Base-by-base conservation (phyloP, 352 stramenopile species). In the Globisporangium barbulae region DNA sequence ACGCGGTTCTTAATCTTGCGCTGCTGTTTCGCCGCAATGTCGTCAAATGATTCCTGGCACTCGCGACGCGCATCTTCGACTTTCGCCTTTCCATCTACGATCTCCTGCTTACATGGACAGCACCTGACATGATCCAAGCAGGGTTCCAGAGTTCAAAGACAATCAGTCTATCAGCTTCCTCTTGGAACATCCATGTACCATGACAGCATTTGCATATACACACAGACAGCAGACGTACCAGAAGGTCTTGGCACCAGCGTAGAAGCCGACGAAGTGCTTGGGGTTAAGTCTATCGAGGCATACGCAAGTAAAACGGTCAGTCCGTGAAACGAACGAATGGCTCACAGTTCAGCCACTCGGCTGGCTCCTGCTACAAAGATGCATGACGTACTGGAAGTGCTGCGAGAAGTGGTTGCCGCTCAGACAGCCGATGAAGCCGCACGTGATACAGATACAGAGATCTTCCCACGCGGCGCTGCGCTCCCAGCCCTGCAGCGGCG, bases 261-360 rank as follows among this genome's bases (percentile, higher is more conserved):
- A 72, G 25, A 89, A 75, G 13, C 71, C 72, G 21, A 88, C 76
- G 55, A 80, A 88, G 60, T 91, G 82, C 63, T 91, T 91, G 5
- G 78, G 31, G 44, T 86, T 70, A 3, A 66, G 15, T 39, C 74
- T 83, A 41, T 47, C 41, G 9, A n/a, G n/a, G 15, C 6, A 12
- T 15, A 48, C n/a, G 59, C 10, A 19, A 63, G 3, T 15, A 53
- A 6, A 9, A 45, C 33, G 10, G 10, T 25, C 48, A 55, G 3
- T 17, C 13, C 39, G 3, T 44, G 21, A 10, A 48, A 21, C 5
- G 10, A 55, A 15, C 17, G 30, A 42, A 1, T 35, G 17, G 30
- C 33, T 47, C 17, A 6, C 41, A 47, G n/a, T 13, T 15, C 6
- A 25, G 19, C 6, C 2, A 12, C 39, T n/a, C 21, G 37, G 15